Evolutionary conservation across 768 basidiomycete species (phyloP).

Genomic region (Auriscalpium orientale): DNA sequence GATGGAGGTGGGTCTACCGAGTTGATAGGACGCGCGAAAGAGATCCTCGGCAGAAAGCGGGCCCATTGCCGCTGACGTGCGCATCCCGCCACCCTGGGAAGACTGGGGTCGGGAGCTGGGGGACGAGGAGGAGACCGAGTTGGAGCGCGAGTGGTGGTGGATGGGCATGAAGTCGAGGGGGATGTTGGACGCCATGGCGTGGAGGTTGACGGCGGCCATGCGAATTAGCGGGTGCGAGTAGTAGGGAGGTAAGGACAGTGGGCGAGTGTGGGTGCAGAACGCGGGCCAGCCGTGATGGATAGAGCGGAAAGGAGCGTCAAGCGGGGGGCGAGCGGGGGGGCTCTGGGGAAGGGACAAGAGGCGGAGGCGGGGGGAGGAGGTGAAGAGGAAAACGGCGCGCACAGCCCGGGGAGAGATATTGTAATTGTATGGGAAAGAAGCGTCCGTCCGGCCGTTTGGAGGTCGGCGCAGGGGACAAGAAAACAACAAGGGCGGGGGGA

Average conservation of each 20-base stretch:
- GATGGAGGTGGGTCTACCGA: conserved; percentile 35
- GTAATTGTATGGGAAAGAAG: conserved; percentile 16
- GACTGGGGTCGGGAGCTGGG: conserved; percentile 75
- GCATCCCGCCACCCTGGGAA: conserved; percentile 55
- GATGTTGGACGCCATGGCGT: conserved; percentile 47
- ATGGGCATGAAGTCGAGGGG: conserved; percentile 67
- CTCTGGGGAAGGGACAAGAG: conserved; percentile 5
- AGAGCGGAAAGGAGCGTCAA: conserved; percentile 10
- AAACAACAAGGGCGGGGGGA: conserved; percentile 3
- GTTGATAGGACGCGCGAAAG: conserved; percentile 59
- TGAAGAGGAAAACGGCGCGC: conserved; percentile 14
- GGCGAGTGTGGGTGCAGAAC: conserved; percentile 6
- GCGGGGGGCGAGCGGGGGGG: conserved; percentile 7
- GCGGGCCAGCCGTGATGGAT: conserved; percentile 54
- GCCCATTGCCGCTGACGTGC: conserved; percentile 40
- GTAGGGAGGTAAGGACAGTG: conserved; percentile 12
- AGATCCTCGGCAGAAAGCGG: conserved; percentile 57
- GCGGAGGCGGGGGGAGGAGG: conserved; percentile 19
- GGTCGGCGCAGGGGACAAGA: conserved; percentile 3
- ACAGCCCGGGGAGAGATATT: conserved; percentile 9
- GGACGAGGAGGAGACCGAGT: conserved; percentile 70
- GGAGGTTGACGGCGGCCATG: conserved; percentile 20
- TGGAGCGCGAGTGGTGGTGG: conserved; percentile 66
- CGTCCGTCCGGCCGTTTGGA: conserved; percentile 5
- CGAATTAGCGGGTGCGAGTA: conserved; percentile 13